Evolutionary conservation across 2,329 filamentous ascomycete species (phyloP).

Genomic region (Scedosporium minutisporum): DNA sequence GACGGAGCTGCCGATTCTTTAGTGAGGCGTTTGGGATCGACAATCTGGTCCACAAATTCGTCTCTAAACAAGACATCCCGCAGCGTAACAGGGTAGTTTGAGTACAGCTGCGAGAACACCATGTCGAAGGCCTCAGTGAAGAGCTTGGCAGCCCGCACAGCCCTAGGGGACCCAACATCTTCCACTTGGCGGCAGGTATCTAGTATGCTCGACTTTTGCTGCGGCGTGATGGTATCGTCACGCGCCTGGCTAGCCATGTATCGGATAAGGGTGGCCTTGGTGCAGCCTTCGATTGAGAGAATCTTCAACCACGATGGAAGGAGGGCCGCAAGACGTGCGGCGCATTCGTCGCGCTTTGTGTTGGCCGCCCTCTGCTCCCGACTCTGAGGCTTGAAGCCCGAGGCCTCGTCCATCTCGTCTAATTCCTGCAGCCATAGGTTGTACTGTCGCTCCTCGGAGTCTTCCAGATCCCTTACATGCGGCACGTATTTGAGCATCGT

Average conservation of each 20-base stretch:
- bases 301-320: conserved; percentile 43
- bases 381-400: conserved; percentile 45
- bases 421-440: conserved; percentile 47
- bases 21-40: conserved; percentile 43
- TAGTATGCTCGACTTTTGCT: conserved; percentile 43
- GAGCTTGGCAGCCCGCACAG: conserved; percentile 32
- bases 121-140: conserved; percentile 49
- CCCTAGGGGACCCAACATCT: conserved; percentile 28
- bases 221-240: conserved; percentile 39
- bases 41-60: conserved; percentile 41
- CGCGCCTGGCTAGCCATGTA: conserved; percentile 41
- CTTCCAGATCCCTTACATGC: conserved; percentile 46
- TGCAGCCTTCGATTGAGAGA: conserved; percentile 41
- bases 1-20: conserved; percentile 30
- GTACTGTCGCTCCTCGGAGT: conserved; percentile 46
- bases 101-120: conserved; percentile 33
- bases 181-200: conserved; percentile 34
- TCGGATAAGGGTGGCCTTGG: conserved; percentile 36
- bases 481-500: conserved; percentile 52
- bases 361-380: conserved; percentile 39
- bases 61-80: conserved; percentile 44
- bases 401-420: conserved; percentile 47
- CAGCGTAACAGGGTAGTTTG: conserved; percentile 33
- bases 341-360: conserved; percentile 41
- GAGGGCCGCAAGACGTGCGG: conserved; percentile 41